Base-by-base conservation (phyloP, 352 stramenopile species). In the Elongisporangium anandrum region DNA sequence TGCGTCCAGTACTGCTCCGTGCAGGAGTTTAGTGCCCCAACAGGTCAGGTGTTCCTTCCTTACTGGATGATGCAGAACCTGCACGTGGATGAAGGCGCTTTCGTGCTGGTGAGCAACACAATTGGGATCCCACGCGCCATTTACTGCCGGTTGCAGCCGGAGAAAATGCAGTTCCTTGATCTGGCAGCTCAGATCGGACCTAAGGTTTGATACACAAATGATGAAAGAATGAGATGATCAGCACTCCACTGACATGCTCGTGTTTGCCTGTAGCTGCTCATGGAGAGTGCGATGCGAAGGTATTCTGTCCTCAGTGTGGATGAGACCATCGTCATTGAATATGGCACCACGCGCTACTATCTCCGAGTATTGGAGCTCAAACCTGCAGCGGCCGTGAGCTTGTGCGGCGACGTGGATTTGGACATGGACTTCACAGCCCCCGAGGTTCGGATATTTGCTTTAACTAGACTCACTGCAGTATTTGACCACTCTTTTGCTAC, bases 41-140 rank as follows among this genome's bases (percentile, higher is more conserved):
- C 76, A 23, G 77, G 71, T 2, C 68, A 85, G 51, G 71, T 73
- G 16, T 89, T 80, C 48, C 68, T 85, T 17, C 79, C 79, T 1
- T 86, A 85, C 56, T 89, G 79, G 79, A 83, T 89, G 29, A 89
- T 89, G 79, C 75, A 87, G 55, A 81, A 77, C 53, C 63, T 87
- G 6, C 20, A 67, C 4, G 57, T 84, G 22, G 29, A 57, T 0
- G 79, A 87, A 68, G 79, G 75, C 7, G 65, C 52, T 0, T 60
- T 61, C 9, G 65, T 86, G 9, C 57, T 72, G n/a, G 51, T 86
- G 10, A 73, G 66, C 2, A 85, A 66, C 20, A 56, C 72, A 3
- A 9, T 50, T 5, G 54, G 73, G 20, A 61, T 82, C 13, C 75
- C 77, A 48, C 60, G 66, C 0, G 75, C 73, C 0, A 71, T 85